Conservation (phyloP, 1,284 basidiomycete species). For the Schizophyllum amplum region DNA sequence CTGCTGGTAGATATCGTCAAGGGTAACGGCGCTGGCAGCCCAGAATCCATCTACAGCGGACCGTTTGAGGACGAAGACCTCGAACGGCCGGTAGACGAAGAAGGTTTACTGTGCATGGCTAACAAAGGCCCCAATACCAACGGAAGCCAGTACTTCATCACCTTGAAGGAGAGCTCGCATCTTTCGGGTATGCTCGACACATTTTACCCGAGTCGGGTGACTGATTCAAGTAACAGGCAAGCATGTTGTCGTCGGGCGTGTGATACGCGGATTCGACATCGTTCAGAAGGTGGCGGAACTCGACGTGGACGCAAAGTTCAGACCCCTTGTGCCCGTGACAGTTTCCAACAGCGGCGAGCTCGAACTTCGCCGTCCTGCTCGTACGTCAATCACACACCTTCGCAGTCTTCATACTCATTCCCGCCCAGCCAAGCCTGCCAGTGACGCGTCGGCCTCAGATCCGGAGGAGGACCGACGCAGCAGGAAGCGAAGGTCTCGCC, state of each 20-base stretch:
- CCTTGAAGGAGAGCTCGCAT: slow-evolving; percentile 64
- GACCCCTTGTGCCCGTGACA: slow-evolving; percentile 64
- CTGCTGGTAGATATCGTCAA: slow-evolving; percentile 57
- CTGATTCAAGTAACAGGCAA: slow-evolving; percentile 36
- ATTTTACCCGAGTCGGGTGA: background rate
- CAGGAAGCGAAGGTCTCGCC: slow-evolving; percentile 14
- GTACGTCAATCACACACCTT: background rate
- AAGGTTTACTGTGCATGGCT: slow-evolving; percentile 77
- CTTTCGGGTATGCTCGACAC: slow-evolving; percentile 40
- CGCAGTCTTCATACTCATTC: background rate
- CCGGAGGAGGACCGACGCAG: slow-evolving; percentile 12
- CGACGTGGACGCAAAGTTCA: slow-evolving; percentile 59
- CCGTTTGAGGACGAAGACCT: slow-evolving; percentile 76
- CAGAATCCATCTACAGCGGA: slow-evolving; percentile 70
- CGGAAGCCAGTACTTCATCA: slow-evolving; percentile 80
- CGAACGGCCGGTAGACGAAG: slow-evolving; percentile 52
- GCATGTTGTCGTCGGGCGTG: slow-evolving; percentile 72
- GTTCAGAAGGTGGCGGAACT: slow-evolving; percentile 46
- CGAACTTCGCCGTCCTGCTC: slow-evolving; percentile 44
- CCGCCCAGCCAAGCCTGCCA: slow-evolving; percentile 12
- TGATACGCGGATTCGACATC: slow-evolving; percentile 55
- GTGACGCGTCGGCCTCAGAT: slow-evolving; percentile 6
- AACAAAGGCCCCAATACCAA: slow-evolving; percentile 78
- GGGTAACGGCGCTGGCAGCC: slow-evolving; percentile 72
- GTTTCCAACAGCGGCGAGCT: slow-evolving; percentile 83